Evolutionary conservation across 768 basidiomycete species (phyloP).

Genomic region (Lactarius hengduanensis): DNA sequence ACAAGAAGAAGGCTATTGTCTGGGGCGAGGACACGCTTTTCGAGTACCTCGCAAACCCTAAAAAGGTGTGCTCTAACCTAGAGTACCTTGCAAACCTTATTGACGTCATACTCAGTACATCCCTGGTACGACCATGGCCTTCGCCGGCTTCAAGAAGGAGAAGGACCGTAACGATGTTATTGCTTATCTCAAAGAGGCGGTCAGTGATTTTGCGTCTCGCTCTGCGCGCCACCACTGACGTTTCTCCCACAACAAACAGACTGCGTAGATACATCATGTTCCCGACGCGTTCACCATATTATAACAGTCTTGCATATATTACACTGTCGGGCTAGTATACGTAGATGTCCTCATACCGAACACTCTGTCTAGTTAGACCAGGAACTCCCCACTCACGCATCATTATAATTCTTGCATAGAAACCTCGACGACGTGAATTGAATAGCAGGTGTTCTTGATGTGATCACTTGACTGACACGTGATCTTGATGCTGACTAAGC

Average conservation of each 20-base stretch:
- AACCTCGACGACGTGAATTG: background rate
- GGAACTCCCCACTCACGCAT: constrained; percentile 16
- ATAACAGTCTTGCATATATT: constrained; percentile 29
- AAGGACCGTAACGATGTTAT: constrained; percentile 96
- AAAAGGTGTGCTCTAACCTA: constrained; percentile 63
- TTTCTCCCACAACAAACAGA: constrained; percentile 27
- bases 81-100: background rate
- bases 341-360: constrained; percentile 35
- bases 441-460: background rate
- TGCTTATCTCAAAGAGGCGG: constrained; percentile 74
- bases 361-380: constrained; percentile 8
- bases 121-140: constrained; percentile 98
- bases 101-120: constrained; percentile 61
- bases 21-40: constrained; percentile 92
- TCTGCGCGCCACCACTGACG: background rate
- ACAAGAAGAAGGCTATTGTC: constrained; percentile 87
- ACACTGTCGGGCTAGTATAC: constrained; percentile 35
- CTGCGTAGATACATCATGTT: constrained; percentile 31
- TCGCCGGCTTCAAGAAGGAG: constrained; percentile 97
- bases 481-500: too few relatives aligned
- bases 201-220: constrained; percentile 39
- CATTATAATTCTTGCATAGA: constrained; percentile 12
- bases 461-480: background rate
- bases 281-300: constrained; percentile 25
- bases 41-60: constrained; percentile 95